Evolutionary conservation across 805 yeast species (phyloP).

Genomic region (Nakazawaea wickerhamii): DNA sequence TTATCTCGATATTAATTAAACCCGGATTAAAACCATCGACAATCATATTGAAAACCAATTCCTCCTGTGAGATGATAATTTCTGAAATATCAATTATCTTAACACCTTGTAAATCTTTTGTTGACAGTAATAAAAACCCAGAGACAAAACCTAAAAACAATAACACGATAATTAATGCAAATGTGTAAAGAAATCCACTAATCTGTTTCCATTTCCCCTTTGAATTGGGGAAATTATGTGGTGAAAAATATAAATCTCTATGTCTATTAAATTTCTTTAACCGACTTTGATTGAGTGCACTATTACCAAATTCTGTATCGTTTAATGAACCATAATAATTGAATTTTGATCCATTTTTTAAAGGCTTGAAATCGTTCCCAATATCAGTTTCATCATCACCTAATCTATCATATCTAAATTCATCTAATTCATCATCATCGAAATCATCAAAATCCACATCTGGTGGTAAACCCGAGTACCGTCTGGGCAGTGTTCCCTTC

Average conservation of each 20-base stretch:
- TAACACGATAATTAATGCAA: conserved; percentile 42
- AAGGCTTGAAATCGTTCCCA: conserved; percentile 18
- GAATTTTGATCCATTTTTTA: conserved; percentile 24
- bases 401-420: conserved; percentile 22
- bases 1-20: conserved; percentile 58
- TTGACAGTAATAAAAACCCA: conserved; percentile 82
- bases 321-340: conserved; percentile 16
- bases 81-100: conserved; percentile 58
- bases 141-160: conserved; percentile 68
- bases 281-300: conserved; percentile 14
- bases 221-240: conserved; percentile 31
- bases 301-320: conserved; percentile 12
- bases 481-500: conserved; percentile 64
- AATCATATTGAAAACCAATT: conserved; percentile 70
- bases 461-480: conserved; percentile 54
- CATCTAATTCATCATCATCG: conserved; percentile 33
- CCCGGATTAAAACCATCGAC: conserved; percentile 88
- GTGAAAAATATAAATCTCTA: conserved; percentile 26
- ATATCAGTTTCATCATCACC: conserved; percentile 14
- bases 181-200: conserved; percentile 34
- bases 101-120: conserved; percentile 73
- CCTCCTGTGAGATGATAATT: conserved; percentile 77
- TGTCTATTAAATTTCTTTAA: conserved; percentile 13
- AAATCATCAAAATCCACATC: conserved; percentile 43
- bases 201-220: conserved; percentile 26